Evolutionary conservation across 2,329 filamentous ascomycete species (phyloP), one percentile per base, ranked within the genome.

Genomic region (Diaporthe nobilis): DNA sequence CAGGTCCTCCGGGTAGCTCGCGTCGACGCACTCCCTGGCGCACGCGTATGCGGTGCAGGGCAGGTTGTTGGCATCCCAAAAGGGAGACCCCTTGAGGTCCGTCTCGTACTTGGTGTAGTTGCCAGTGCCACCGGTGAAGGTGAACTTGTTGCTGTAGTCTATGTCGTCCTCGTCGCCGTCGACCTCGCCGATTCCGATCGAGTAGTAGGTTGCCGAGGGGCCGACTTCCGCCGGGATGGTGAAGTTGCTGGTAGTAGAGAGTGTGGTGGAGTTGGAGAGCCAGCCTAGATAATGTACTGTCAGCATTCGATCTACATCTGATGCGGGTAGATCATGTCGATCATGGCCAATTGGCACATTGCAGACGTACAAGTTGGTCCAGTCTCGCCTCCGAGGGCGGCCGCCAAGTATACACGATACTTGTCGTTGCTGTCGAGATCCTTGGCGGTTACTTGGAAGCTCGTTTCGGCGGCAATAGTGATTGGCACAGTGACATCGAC

Each of bases 71-170:
- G 65, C 65, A 34, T 70, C 65, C 65, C 65, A 70, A n/a, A 70
- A 70, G n/a, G 65, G 65, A 15, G 25, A 9, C 25, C 65, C 65
- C 9, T 70, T 53, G 22, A 70, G 49, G 34, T 70, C 47, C 9
- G 31, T 70, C 65, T 70, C 65, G 28, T 70, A 70, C 63, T 78
- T 68, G 75, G 77, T 78, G 25, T 75, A 47, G 78, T 76, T 58
- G 67, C 76, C 76, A 4, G 73, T 65, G 47, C 75, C 79, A 28
- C 76, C 78, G 25, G 68, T 51, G 28, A 70, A 72, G 75, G 71
- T 75, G 55, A 78, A 78, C 22, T 22, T 55, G 17, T 70, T 70
- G 65, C 65, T 70, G 65, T 70, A 70, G 15, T n/a, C n/a, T 22
- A 70, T 42, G n/a, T 70, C 65, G 10, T 55, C 49, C 37, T 9